These are phyloP conservation scores for Saccharomycopsis sp. DNA, from an alignment of 805 yeast genomes.

Conservation along the genomic window DNA sequence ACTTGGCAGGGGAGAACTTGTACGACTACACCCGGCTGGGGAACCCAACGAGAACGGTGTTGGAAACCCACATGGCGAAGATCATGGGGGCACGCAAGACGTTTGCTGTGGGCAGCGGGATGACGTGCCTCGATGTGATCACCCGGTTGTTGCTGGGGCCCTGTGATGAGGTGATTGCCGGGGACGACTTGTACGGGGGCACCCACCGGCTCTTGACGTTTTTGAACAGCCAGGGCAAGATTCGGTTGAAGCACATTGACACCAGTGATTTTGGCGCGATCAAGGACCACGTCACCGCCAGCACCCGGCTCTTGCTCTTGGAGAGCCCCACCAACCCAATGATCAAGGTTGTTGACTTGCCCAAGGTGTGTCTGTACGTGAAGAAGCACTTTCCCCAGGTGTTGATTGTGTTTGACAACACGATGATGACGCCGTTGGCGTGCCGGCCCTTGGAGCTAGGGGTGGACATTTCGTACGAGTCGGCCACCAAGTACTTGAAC, in stretches of 20 bases:
- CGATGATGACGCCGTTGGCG: slow-evolving; percentile 91
- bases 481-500: slow-evolving; percentile 85
- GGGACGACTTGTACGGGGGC: slow-evolving; percentile 93
- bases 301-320: slow-evolving; percentile 70
- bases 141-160: slow-evolving; percentile 62
- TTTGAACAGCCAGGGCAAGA: slow-evolving; percentile 51
- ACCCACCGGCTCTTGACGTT: slow-evolving; percentile 78
- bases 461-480: slow-evolving; percentile 86
- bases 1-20: slow-evolving; percentile 58
- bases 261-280: slow-evolving; percentile 65
- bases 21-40: slow-evolving; percentile 89
- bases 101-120: slow-evolving; percentile 81
- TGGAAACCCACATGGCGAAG: slow-evolving; percentile 69
- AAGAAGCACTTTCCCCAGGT: slow-evolving; percentile 60
- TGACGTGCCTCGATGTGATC: slow-evolving; percentile 87
- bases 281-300: slow-evolving; percentile 41
- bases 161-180: slow-evolving; percentile 88
- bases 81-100: slow-evolving; percentile 67
- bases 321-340: slow-evolving; percentile 94
- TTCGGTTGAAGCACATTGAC: slow-evolving; percentile 68
- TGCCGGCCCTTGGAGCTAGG: slow-evolving; percentile 81
- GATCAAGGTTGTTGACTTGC: slow-evolving; percentile 78
- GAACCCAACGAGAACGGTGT: slow-evolving; percentile 79
- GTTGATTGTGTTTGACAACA: slow-evolving; percentile 81
- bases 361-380: slow-evolving; percentile 54